Evolutionary conservation across 2,329 filamentous ascomycete genomes (phyloP).

Genomic region (Cercospora berteroae): DNA sequence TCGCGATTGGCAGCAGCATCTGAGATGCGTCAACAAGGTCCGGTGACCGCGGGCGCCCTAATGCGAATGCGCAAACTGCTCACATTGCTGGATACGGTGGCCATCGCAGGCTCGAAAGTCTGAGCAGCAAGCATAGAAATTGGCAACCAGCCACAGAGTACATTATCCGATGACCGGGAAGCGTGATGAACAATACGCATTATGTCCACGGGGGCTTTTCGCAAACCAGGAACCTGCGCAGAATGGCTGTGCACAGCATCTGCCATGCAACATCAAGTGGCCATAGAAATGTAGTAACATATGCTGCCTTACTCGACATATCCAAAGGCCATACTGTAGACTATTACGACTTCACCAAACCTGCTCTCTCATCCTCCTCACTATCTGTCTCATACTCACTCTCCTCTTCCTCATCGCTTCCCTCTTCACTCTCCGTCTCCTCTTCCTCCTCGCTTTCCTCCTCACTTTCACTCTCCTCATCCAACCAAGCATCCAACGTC

Average conservation of each 20-base stretch:
- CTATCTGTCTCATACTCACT: constrained; percentile 49
- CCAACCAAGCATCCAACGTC: constrained; percentile 90
- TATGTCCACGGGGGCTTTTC: too few species aligned
- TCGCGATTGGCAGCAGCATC: too few species aligned
- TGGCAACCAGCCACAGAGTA: too few species aligned
- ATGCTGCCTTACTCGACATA: background rate
- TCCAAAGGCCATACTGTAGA: background rate
- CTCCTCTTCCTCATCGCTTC: constrained; percentile 48
- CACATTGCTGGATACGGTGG: too few species aligned
- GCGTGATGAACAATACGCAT: too few species aligned
- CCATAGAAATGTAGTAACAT: background rate
- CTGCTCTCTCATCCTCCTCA: constrained; percentile 45
- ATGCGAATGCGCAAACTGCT: too few species aligned
- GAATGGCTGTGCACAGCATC: background rate
- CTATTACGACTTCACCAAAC: constrained; percentile 8
- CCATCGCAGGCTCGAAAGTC: too few species aligned
- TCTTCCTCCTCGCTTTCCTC: constrained; percentile 54
- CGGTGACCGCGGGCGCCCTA: too few species aligned
- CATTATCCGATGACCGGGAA: too few species aligned
- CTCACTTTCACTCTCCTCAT: constrained; percentile 62
- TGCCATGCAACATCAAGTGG: background rate
- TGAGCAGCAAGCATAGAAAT: too few species aligned
- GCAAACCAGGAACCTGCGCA: too few species aligned
- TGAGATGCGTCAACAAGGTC: too few species aligned
- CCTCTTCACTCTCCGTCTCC: constrained; percentile 50